These are phyloP conservation scores for Zangia roseola DNA, from an alignment of 768 basidiomycete genomes.

Conservation along the genomic window DNA sequence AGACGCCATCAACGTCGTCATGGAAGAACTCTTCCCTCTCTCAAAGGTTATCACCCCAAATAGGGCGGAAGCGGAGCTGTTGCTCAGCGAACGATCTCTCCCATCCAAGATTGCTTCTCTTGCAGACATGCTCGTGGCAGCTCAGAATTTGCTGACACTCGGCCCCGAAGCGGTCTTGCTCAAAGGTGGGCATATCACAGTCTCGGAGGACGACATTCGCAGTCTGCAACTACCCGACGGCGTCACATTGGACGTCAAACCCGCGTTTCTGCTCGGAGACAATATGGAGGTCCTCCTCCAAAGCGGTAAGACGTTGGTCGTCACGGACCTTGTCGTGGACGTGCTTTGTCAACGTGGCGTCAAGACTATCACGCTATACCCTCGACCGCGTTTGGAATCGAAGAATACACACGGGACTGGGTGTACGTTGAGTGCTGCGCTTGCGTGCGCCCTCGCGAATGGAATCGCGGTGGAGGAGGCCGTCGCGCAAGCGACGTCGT, in stretches of 20 bases:
- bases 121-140: constrained; percentile 60
- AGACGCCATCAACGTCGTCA: constrained; percentile 61
- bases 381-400: constrained; percentile 61
- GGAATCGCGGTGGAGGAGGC: constrained; percentile 53
- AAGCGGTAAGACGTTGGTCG: constrained; percentile 4
- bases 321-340: constrained; percentile 55
- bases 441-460: constrained; percentile 67
- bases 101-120: constrained; percentile 42
- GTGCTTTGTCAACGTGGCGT: constrained; percentile 45
- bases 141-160: constrained; percentile 43
- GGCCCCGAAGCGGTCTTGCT: constrained; percentile 64
- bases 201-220: constrained; percentile 46
- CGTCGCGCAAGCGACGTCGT: constrained; percentile 57
- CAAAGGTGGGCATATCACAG: constrained; percentile 79
- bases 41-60: constrained; percentile 82
- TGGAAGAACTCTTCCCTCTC: constrained; percentile 66
- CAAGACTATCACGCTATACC: constrained; percentile 47
- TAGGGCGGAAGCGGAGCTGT: constrained; percentile 70
- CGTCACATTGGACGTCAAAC: constrained; percentile 35
- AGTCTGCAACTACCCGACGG: constrained; percentile 28
- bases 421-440: constrained; percentile 85
- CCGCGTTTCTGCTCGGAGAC: constrained; percentile 46
- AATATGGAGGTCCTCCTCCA: constrained; percentile 68
- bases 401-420: constrained; percentile 89
- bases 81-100: constrained; percentile 45